Evolutionary conservation across 768 basidiomycete genomes (phyloP).

Genomic region (Imleria badia): DNA sequence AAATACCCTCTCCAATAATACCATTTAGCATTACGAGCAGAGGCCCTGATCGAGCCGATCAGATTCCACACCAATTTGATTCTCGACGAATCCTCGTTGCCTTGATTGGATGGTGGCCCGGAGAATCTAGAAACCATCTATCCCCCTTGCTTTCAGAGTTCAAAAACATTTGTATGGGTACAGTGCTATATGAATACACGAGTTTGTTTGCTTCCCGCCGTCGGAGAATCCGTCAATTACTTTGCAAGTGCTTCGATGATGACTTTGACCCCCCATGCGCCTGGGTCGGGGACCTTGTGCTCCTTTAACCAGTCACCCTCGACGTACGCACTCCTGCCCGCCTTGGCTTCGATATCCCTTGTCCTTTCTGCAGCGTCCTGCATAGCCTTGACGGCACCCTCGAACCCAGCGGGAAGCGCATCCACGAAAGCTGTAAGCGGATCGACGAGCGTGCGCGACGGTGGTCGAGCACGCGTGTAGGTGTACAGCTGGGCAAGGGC

Average conservation of each 20-base stretch:
- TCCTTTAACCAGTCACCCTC: conserved; percentile 62
- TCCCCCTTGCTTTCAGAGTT: background rate
- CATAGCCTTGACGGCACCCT: conserved; percentile 58
- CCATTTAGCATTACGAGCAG: too few species aligned
- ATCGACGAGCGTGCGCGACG: conserved; percentile 91
- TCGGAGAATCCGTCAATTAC: background rate
- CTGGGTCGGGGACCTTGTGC: conserved; percentile 76
- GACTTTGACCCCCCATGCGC: conserved; percentile 86
- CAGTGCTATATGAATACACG: too few species aligned
- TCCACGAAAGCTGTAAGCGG: conserved; percentile 78
- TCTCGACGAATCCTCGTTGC: too few species aligned
- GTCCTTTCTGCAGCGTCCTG: conserved; percentile 71
- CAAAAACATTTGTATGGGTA: background rate
- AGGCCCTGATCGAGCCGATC: too few species aligned
- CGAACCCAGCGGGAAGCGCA: conserved; percentile 36
- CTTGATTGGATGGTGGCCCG: too few species aligned
- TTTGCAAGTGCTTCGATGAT: conserved; percentile 57
- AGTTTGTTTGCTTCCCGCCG: background rate
- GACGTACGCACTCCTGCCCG: conserved; percentile 87
- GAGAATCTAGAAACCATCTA: too few species aligned
- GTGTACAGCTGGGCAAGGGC: conserved; percentile 67
- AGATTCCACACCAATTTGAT: too few species aligned
- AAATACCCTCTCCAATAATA: too few species aligned
- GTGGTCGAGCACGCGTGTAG: conserved; percentile 87
- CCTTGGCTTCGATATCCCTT: conserved; percentile 75